Evolutionary conservation across 495 filamentous ascomycete genomes (phyloP).

Genomic region (Neurospora sublineolata): DNA sequence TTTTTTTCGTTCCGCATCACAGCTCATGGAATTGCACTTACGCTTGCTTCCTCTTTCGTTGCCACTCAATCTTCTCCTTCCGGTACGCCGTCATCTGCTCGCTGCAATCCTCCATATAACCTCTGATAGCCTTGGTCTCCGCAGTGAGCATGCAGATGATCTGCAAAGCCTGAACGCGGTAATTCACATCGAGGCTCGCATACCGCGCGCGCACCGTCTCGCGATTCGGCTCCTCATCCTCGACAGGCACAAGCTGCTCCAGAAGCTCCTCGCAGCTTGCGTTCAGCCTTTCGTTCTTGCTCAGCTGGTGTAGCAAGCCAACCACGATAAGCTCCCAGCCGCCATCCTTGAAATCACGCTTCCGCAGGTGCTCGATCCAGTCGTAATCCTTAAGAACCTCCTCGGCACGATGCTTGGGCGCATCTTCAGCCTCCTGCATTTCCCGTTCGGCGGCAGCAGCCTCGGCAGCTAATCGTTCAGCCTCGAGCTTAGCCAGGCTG

Average conservation of each 20-base stretch:
- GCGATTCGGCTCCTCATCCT: constrained; percentile 54
- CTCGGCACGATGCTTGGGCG: constrained; percentile 57
- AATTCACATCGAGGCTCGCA: constrained; percentile 63
- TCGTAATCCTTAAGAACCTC: constrained; percentile 62
- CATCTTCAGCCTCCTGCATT: constrained; percentile 25
- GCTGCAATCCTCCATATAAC: constrained; percentile 81
- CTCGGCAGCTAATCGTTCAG: constrained; percentile 48
- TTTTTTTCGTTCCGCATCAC: neutral
- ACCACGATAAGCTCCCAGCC: constrained; percentile 88
- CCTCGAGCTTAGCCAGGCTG: constrained; percentile 72
- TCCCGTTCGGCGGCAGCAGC: constrained; percentile 35
- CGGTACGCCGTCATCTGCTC: constrained; percentile 85
- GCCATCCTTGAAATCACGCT: constrained; percentile 78
- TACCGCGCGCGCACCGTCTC: constrained; percentile 66
- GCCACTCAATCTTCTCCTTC: constrained; percentile 90
- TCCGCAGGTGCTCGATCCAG: constrained; percentile 75
- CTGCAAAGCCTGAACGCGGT: constrained; percentile 68
- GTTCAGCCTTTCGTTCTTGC: constrained; percentile 56
- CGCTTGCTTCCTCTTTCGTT: constrained; percentile 70
- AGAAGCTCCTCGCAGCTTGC: constrained; percentile 70
- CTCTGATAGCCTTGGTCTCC: constrained; percentile 71
- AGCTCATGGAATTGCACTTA: constrained; percentile 38
- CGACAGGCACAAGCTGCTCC: constrained; percentile 60
- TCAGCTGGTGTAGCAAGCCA: constrained; percentile 75
- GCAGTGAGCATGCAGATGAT: constrained; percentile 80